A percentile compares a stretch with the other conserved stretches of the same genome.
Evolutionary conservation across 176 grass and related monocot species (phyloP).

Genomic region (Carex pumila): DNA sequence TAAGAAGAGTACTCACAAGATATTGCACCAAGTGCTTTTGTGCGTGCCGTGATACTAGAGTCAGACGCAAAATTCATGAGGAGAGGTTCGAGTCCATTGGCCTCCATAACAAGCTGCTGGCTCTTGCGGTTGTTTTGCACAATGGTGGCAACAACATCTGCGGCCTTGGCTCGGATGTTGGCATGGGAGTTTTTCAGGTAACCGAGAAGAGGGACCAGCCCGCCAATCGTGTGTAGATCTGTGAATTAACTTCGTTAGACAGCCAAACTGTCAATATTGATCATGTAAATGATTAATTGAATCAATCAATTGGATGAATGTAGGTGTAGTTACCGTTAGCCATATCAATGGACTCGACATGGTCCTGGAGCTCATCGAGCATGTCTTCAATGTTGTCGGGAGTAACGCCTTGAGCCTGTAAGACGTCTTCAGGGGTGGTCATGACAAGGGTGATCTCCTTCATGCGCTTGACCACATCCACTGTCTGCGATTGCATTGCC

Average conservation of each 20-base stretch:
- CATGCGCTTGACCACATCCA: conserved; percentile 37
- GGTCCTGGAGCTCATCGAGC: conserved; percentile 46
- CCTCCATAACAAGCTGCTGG: conserved; percentile 80
- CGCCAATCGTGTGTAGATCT: conserved; percentile 88
- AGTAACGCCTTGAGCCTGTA: conserved; percentile 59
- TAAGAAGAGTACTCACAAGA: conserved; percentile 37
- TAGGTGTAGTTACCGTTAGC: conserved; percentile 24
- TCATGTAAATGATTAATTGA: too few relatives aligned
- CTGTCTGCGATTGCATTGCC: conserved; percentile 38
- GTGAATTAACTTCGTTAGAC: neutral
- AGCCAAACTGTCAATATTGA: neutral
- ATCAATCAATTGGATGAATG: neutral
- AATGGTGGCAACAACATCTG: conserved; percentile 78
- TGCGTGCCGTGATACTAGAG: conserved; percentile 50
- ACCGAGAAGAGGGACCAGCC: conserved; percentile 70
- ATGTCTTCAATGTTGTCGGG: conserved; percentile 57
- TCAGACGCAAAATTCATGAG: conserved; percentile 76
- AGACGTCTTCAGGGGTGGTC: conserved; percentile 75
- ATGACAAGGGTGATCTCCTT: conserved; percentile 90
- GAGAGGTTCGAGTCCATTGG: conserved; percentile 70
- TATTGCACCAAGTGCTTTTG: conserved; percentile 93
- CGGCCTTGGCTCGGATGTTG: conserved; percentile 83
- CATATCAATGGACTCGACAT: conserved; percentile 50
- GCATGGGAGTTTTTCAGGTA: conserved; percentile 70
- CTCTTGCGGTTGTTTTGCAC: conserved; percentile 90